phyloP scores from a whole-genome alignment of 2,329 filamentous ascomycete species.

The Fulvia fulva region DNA sequence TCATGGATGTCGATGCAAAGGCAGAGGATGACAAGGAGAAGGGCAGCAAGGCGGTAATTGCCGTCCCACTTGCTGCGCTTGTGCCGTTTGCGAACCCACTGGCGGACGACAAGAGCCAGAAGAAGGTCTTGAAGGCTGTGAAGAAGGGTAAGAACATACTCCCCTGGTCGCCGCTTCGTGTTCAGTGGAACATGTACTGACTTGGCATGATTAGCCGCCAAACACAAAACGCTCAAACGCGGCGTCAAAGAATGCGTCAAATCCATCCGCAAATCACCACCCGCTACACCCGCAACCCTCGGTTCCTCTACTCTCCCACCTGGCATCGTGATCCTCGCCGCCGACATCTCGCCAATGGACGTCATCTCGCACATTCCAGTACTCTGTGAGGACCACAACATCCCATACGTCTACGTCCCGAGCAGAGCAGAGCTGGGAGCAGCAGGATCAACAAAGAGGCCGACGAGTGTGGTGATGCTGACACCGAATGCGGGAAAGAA shows the following conservation, averaged over 20 bases:
- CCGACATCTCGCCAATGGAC: constrained; percentile 97
- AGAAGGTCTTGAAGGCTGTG: constrained; percentile 63
- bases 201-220: constrained; percentile 76
- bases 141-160: constrained; percentile 51
- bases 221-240: constrained; percentile 91
- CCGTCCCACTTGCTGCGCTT: constrained; percentile 50
- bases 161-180: not conserved
- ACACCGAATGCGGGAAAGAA: constrained; percentile 48
- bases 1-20: constrained; percentile 27
- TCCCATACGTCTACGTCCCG: constrained; percentile 92
- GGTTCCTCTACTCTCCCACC: constrained; percentile 51
- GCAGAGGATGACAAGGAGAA: constrained; percentile 43
- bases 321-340: constrained; percentile 82
- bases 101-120: constrained; percentile 70
- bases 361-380: constrained; percentile 98
- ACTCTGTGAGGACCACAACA: constrained; percentile 95
- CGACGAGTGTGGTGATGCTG: constrained; percentile 93
- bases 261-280: constrained; percentile 85
- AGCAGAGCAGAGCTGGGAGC: constrained; percentile 91
- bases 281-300: constrained; percentile 59
- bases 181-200: not conserved
- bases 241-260: constrained; percentile 99
- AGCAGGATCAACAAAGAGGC: constrained; percentile 90
- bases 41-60: constrained; percentile 39
- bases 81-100: constrained; percentile 82